A percentile compares a stretch with the other conserved stretches of the same genome.
Conservation (phyloP, 176 grass and related monocot species). For the Oryza meyeriana region DNA sequence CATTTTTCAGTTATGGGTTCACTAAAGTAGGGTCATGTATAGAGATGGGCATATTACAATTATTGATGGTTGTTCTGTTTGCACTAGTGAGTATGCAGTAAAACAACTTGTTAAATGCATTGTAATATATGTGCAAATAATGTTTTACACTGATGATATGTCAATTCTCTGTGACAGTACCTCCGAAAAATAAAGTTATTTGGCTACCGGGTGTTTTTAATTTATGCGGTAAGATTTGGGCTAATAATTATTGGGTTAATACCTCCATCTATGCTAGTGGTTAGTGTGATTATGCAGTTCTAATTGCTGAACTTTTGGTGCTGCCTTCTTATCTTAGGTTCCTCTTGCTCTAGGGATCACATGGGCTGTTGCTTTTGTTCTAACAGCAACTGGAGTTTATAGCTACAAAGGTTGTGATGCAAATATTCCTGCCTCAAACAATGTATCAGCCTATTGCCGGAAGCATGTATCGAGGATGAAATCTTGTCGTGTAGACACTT, state of each 20-base stretch:
- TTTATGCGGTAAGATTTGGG: slow-evolving; percentile 69
- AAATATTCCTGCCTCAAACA: slow-evolving; percentile 84
- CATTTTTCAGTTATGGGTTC: slow-evolving; percentile 97
- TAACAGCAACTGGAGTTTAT: slow-evolving; percentile 82
- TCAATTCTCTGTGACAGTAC: slow-evolving; percentile 56
- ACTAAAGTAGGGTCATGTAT: slow-evolving; percentile 80
- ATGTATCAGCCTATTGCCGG: slow-evolving; percentile 77
- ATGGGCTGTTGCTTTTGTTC: slow-evolving; percentile 84
- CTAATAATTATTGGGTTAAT: not conserved
- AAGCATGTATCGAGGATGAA: slow-evolving; percentile 85
- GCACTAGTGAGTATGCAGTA: slow-evolving; percentile 78
- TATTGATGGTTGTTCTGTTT: slow-evolving; percentile 80
- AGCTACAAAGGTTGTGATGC: slow-evolving; percentile 84
- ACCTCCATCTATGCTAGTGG: slow-evolving; percentile 4
- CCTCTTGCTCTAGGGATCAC: slow-evolving; percentile 88
- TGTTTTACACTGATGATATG: slow-evolving; percentile 21
- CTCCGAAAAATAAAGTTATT: slow-evolving; percentile 95
- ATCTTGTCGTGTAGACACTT: slow-evolving; percentile 82
- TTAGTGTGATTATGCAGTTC: slow-evolving; percentile 9
- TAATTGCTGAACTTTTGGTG: slow-evolving; percentile 26
- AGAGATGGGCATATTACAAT: slow-evolving; percentile 87
- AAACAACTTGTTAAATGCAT: slow-evolving; percentile 8
- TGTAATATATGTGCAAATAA: not conserved
- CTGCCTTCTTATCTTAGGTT: slow-evolving; percentile 62
- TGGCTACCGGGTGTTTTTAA: slow-evolving; percentile 84